These are phyloP conservation scores for Yamadazyma triangularis DNA, from an alignment of 1,139 yeast species.

Conservation along the genomic window DNA sequence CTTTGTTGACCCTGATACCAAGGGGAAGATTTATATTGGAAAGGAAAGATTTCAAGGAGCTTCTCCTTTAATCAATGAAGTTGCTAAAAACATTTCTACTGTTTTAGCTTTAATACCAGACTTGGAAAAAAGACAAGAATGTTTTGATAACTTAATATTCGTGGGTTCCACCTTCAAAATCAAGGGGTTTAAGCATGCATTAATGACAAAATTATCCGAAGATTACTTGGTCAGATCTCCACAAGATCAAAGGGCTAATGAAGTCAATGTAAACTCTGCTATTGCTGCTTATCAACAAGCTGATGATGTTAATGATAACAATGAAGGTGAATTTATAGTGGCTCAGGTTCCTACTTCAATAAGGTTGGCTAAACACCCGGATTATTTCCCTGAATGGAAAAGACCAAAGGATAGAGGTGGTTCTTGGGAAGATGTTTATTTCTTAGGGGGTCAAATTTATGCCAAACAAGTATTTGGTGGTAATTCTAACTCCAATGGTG, in stretches of 20 bases:
- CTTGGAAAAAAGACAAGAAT: constrained; percentile 68
- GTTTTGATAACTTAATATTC: constrained; percentile 80
- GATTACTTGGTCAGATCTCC: constrained; percentile 48
- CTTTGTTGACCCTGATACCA: constrained; percentile 55
- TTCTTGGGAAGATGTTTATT: constrained; percentile 63
- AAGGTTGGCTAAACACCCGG: constrained; percentile 70
- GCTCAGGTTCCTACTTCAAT: constrained; percentile 76
- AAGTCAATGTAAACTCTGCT: constrained; percentile 35
- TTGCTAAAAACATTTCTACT: constrained; percentile 53
- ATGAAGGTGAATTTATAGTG: constrained; percentile 23
- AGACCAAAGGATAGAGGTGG: constrained; percentile 57
- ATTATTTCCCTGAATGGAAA: constrained; percentile 95
- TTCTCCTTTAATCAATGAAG: constrained; percentile 47
- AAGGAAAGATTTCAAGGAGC: constrained; percentile 85
- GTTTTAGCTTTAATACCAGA: constrained; percentile 58
- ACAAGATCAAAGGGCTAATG: constrained; percentile 24
- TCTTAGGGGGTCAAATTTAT: constrained; percentile 84
- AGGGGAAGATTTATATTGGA: constrained; percentile 61
- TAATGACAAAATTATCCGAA: constrained; percentile 54
- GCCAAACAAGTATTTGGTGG: constrained; percentile 76
- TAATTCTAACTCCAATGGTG: constrained; percentile 55
- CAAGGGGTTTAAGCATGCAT: constrained; percentile 70
- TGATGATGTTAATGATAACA: constrained; percentile 25
- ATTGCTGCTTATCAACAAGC: constrained; percentile 44
- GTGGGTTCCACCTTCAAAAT: constrained; percentile 75